Evolutionary conservation across 2,329 filamentous ascomycete species (phyloP), one percentile per base, ranked within the genome.

Genomic region (Aspergillus sp.): DNA sequence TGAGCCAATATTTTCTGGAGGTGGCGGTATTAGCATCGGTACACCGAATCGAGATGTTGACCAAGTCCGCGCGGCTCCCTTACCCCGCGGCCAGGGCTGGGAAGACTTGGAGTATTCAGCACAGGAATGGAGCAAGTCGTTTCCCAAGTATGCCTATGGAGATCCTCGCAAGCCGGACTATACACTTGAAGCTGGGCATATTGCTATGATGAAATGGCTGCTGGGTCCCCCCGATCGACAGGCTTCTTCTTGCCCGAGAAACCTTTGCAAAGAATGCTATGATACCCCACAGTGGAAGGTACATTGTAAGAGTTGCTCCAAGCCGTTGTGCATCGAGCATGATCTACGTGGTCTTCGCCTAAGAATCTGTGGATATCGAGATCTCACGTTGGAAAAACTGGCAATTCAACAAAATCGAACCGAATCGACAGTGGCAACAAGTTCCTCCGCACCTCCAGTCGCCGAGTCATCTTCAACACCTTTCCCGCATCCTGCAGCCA

Each of bases 261-360:
- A 82, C 47, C 68, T 86, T 17, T 86, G 83, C 65, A 78, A 82
- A 52, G 81, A 84, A 57, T 86, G 83, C 67, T 83, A 84, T 62
- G 77, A 80, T 31, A 81, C 79, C n/a, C 80, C 82, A 47, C 77
- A 81, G 48, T 86, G 83, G 83, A 84, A 83, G 64, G 78, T 85
- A n/a, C 77, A 81, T 40, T 86, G 83, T 68, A 81, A 82, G 64
- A 78, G 75, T 44, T 86, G 83, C 71, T 82, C 82, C 41, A 82
- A 77, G 54, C 78, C 82, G 2, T 72, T 86, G 25, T 86, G 83
- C 69, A 83, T 84, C 63, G 83, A 85, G 63, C 83, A 86, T 66
- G 83, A 86, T 62, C 79, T 86, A 45, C 79, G 82, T 25, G 82
- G 79, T 14, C 73, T 84, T 19, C 82, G 83, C 53, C 74, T 84